Base-by-base conservation (phyloP, 495 filamentous ascomycete species). In the Elasticomyces elasticus region DNA sequence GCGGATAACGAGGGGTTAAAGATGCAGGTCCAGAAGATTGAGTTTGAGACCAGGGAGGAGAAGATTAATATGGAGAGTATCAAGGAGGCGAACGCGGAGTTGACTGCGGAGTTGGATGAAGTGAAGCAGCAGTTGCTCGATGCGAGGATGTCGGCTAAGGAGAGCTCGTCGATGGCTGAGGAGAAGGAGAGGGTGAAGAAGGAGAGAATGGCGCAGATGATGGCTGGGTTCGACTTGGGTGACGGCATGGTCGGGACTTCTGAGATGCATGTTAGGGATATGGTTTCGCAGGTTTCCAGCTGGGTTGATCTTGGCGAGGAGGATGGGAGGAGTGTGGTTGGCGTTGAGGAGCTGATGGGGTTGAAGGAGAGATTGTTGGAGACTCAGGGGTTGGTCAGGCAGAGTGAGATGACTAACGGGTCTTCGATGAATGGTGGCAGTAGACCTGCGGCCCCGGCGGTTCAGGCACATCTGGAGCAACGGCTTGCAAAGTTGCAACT, bases 131-230 rank as follows among this genome's bases (percentile, higher is more conserved):
- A 96, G 60, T 83, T 98, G 51, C 76, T 97, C 2, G 89, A 98
- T 70, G 86, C 91, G 27, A 87, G 88, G 70, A 94, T 98, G 86
- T 86, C 79, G 60, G 89, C 91, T 45, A 92, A 89, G 73, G 94
- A 96, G 71, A 94, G 87, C 3, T 84, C 79, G 26, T 87, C 87
- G 1, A 84, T 83, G 13, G 66, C 91, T 2, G 89, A 96, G 61
- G 92, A 96, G 71, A 98, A 97, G 74, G 92, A 97, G 69, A 90
- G 88, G 76, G 90, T 89, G 75, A 98, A 97, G 75, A 87, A 87
- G 5, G 92, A 97, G 72, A 88, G 89, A 66, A 98, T 98, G 92
- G 92, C 92, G 25, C 87, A 95, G 79, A 98, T 98, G 92, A 95
- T 98, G 91, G 91, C 92, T 45, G 87, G 91, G 5, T 96, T 98